Evolutionary conservation across 23 red algal species (phyloP), one percentile per base, ranked within the genome.

Genomic region (Gracilaria domingensis): DNA sequence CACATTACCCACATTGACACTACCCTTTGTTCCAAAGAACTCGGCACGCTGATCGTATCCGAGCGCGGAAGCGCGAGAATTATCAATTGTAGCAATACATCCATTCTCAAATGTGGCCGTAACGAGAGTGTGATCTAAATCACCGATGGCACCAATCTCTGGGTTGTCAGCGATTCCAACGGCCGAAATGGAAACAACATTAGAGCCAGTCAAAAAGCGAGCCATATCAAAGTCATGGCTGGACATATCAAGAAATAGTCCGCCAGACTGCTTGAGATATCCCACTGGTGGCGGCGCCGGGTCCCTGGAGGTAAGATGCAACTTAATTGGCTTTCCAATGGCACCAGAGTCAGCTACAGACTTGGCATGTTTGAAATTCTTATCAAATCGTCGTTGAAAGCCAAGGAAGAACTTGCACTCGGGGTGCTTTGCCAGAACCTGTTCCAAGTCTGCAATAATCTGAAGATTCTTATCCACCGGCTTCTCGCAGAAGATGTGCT

Each of bases 221-320:
- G 97, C 97, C 97, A 99, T 99, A 79, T 99, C 97, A 89, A 99
- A 96, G 85, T 99, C 97, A 61, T 99, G 97, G 1, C 76, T 95
- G 56, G 89, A 88, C 97, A 96, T 96, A 58, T 99, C 97, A 21
- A 95, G 88, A 70, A 99, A 99, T 11, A 99, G 79, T 36, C 97
- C 97, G 21, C 97, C 97, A 11, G 94, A 96, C 72, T 99, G 89
- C 88, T 99, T 99, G 60, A 99, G 70, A 84, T 99, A 99, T 23
- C 86, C 95, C 11, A 99, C 81, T 32, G 97, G 97, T 40, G 97
- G 97, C 61, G 97, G 97, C 26, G 97, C 90, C 29, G 94, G 97
- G 60, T 99, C 97, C 42, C 94, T 86, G 4, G 97, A 96, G 4
- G 91, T 83, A 6, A 99, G 89, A 85, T 94, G 88, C 54, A 99